phyloP scores from a whole-genome alignment of 106 monocot species.

The Xerophyta viscosa region DNA sequence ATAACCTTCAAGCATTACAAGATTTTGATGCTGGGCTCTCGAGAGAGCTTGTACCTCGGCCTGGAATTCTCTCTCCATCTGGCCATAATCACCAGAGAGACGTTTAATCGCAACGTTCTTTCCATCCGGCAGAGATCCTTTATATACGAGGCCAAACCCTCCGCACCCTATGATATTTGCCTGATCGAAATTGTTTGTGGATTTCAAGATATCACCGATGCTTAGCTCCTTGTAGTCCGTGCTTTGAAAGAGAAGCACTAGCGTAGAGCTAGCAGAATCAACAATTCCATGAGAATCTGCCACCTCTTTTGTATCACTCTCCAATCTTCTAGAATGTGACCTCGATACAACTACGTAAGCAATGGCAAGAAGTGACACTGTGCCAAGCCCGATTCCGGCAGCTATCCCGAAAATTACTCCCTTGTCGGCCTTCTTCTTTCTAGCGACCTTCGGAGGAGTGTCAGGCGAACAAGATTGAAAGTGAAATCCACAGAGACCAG shows the following conservation, averaged over 20 bases:
- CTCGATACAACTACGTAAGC: slow-evolving; percentile 35
- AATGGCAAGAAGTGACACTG: slow-evolving; percentile 11
- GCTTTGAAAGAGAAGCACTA: slow-evolving; percentile 33
- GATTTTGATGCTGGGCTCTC: slow-evolving; percentile 14
- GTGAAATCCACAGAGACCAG: slow-evolving; percentile 18
- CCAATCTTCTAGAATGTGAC: slow-evolving; percentile 16
- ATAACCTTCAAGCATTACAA: slow-evolving; percentile 20
- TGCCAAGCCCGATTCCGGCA: slow-evolving; percentile 27
- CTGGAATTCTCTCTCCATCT: slow-evolving; percentile 25
- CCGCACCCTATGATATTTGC: slow-evolving; percentile 21
- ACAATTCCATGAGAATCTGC: slow-evolving; percentile 12
- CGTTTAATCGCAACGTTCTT: slow-evolving; percentile 13
- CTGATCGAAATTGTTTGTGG: slow-evolving; percentile 18
- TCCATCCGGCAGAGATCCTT: slow-evolving; percentile 17
- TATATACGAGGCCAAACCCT: slow-evolving; percentile 18
- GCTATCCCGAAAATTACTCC: slow-evolving; percentile 23
- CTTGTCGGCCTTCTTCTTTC: slow-evolving; percentile 12
- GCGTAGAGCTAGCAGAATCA: slow-evolving; percentile 2
- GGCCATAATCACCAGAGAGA: slow-evolving; percentile 16
- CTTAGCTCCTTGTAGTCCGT: slow-evolving; percentile 8
- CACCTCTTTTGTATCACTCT: slow-evolving; percentile 27
- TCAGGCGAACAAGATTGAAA: slow-evolving; percentile 11
- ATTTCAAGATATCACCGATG: slow-evolving; percentile 11
- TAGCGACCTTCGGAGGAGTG: background rate
- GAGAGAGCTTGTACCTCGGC: slow-evolving; percentile 19